Base-by-base conservation (phyloP, 495 filamentous ascomycete genomes). In the Neurospora sp. region DNA sequence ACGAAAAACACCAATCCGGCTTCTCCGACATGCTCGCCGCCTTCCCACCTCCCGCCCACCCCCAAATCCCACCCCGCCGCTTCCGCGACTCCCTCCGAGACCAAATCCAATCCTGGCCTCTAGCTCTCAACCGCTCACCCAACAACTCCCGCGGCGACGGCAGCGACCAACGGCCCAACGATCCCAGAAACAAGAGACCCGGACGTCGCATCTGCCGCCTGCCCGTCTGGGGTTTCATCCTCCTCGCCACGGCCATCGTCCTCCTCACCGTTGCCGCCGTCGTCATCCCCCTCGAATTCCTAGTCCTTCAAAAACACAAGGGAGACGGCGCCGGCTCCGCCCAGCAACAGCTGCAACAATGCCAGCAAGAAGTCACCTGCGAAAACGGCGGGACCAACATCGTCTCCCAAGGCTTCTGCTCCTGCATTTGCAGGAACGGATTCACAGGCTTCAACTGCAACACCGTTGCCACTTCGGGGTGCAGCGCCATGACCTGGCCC, bases 11-110 rank as follows among this genome's bases (percentile, higher is more conserved):
- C 74, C 86, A 81, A 87, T 94, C 75, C 18, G 84, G 85, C 6
- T 85, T 99, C 59, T 94, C 93, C 18, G 94, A 97, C 77, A 97
- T 98, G 78, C 86, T 99, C 7, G 91, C 92, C 14, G 92, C 94
- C 16, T 99, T 99, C 73, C 96, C 96, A 9, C 91, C 94, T 12
- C 94, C 96, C 6, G 89, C 88, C 5, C 84, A 89, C 1, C 71
- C 78, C 16, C 69, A 86, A 59, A 85, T 85, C 9, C 89, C 86
- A 7, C 89, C 88, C 22, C 86, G 77, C 71, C 81, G 81, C 69
- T 73, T 82, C 69, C 83, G 83, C 40, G 79, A 83, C 27, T 84
- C 82, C 70, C 74, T 81, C 16, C 78, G 79, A 40, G 77, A 80
- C 37, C 75, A 78, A 40, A 73, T 77, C 48, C 74, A 77, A 42